phyloP scores from a whole-genome alignment of 2,329 filamentous ascomycete genomes.

The Biscogniauxia marginata region DNA sequence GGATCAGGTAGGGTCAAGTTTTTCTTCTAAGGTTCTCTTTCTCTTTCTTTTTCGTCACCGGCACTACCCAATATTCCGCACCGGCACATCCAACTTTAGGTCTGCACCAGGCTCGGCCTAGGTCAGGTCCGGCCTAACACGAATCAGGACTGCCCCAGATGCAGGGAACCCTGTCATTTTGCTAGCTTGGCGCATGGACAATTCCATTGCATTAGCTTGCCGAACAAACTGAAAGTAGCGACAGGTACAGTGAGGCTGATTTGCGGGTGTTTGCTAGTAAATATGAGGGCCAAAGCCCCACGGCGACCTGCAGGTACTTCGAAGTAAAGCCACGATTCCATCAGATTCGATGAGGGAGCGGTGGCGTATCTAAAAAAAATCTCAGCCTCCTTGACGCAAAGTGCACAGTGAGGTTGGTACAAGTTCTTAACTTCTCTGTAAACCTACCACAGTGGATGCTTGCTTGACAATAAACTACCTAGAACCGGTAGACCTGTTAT shows the following conservation, averaged over 20 bases:
- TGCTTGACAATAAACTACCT: not conserved
- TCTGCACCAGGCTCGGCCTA: not conserved
- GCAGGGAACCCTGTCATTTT: not conserved
- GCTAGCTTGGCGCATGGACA: not conserved
- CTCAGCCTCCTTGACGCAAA: slow-evolving; percentile 26
- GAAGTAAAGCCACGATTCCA: slow-evolving; percentile 33
- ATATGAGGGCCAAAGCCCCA: slow-evolving; percentile 12
- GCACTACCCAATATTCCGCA: not conserved
- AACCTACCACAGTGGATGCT: not conserved
- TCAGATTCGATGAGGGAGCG: slow-evolving; percentile 33
- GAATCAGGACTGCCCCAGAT: not conserved
- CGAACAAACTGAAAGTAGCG: slow-evolving; percentile 19
- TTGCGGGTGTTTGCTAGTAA: not conserved
- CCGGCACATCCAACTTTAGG: not conserved
- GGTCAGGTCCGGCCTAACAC: not conserved
- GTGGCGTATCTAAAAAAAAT: slow-evolving; percentile 28
- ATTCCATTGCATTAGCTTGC: slow-evolving; percentile 19
- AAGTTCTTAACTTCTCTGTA: not conserved
- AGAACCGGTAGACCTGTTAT: not conserved
- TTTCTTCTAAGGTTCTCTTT: too few relatives aligned
- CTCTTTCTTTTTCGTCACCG: too few relatives aligned
- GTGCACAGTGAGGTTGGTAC: not conserved
- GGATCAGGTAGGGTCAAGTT: too few relatives aligned
- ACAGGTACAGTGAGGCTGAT: slow-evolving; percentile 26
- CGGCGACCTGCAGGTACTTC: slow-evolving; percentile 23